These are phyloP conservation scores for Abrus pulchellus DNA, from an alignment of 306 rosid genomes.

Conservation along the genomic window DNA sequence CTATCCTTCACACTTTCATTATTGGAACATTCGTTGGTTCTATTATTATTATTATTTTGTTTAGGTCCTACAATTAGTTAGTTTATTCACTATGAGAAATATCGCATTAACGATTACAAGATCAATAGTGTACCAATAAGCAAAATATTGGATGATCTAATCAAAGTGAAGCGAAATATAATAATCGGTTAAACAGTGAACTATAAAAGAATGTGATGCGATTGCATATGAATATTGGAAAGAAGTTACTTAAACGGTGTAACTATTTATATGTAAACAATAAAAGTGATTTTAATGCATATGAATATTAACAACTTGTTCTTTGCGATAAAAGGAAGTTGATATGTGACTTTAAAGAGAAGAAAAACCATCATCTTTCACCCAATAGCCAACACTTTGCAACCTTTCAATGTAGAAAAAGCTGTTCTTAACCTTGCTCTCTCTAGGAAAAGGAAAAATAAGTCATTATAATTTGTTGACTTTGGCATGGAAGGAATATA, in stretches of 20 bases:
- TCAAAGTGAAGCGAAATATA: not conserved
- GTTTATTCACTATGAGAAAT: too few species aligned
- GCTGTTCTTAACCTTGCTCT: not conserved
- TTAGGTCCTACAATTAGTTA: too few species aligned
- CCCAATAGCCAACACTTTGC: not conserved
- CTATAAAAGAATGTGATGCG: not conserved
- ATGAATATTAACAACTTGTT: conserved; percentile 23
- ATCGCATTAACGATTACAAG: too few species aligned
- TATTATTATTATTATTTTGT: too few species aligned
- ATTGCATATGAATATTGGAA: not conserved
- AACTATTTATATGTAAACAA: not conserved
- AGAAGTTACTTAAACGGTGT: not conserved
- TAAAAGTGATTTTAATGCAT: not conserved
- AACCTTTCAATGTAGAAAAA: conserved; percentile 23
- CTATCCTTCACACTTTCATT: too few species aligned
- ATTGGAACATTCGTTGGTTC: too few species aligned
- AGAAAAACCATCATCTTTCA: not conserved
- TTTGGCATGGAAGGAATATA: not conserved
- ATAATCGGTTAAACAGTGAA: not conserved
- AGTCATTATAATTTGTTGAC: conserved; percentile 24
- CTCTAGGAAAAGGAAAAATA: not conserved
- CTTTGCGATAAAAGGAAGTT: conserved; percentile 16
- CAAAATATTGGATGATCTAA: too few species aligned
- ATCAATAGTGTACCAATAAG: too few species aligned
- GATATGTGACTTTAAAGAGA: not conserved